A percentile compares a stretch with the other conserved stretches of the same genome.
Conservation (phyloP, 2,329 filamentous ascomycete species). For the Colletotrichum camelliae region DNA sequence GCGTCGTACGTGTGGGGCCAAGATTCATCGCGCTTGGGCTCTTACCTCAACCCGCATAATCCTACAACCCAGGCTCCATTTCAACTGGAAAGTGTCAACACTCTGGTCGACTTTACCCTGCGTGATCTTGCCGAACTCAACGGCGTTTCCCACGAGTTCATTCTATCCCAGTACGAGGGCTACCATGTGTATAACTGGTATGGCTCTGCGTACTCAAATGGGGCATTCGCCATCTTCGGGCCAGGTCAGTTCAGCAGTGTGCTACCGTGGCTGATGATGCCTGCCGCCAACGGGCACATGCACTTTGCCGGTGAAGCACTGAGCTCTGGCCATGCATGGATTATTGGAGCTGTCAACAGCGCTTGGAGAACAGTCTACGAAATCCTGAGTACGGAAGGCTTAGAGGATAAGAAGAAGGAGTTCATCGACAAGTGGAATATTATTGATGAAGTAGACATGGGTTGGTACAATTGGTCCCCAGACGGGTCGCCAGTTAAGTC, state of each 20-base stretch:
- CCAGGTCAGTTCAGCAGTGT: slow-evolving; percentile 27
- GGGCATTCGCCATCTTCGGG: slow-evolving; percentile 29
- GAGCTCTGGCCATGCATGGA: slow-evolving; percentile 30
- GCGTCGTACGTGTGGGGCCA: slow-evolving; percentile 30
- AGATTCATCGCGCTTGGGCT: slow-evolving; percentile 27
- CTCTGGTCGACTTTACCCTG: slow-evolving; percentile 25
- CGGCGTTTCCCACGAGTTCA: slow-evolving; percentile 25
- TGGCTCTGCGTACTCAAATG: slow-evolving; percentile 25
- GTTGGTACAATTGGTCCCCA: slow-evolving; percentile 26
- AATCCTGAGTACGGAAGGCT: slow-evolving; percentile 22
- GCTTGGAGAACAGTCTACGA: slow-evolving; percentile 27
- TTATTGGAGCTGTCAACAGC: slow-evolving; percentile 30
- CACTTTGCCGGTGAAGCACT: slow-evolving; percentile 31
- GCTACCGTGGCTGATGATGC: slow-evolving; percentile 27
- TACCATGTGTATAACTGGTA: slow-evolving; percentile 29
- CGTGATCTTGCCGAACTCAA: slow-evolving; percentile 25
- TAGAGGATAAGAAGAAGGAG: slow-evolving; percentile 24
- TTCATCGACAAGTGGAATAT: slow-evolving; percentile 24
- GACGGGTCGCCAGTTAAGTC: background rate
- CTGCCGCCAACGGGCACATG: slow-evolving; percentile 26
- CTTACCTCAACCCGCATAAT: slow-evolving; percentile 28
- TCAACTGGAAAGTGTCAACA: slow-evolving; percentile 18
- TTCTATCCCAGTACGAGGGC: slow-evolving; percentile 22
- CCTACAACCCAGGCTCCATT: slow-evolving; percentile 17
- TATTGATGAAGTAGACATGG: slow-evolving; percentile 28